Conservation (phyloP, 2,329 filamentous ascomycete genomes). For the Neospermospora avenae region DNA sequence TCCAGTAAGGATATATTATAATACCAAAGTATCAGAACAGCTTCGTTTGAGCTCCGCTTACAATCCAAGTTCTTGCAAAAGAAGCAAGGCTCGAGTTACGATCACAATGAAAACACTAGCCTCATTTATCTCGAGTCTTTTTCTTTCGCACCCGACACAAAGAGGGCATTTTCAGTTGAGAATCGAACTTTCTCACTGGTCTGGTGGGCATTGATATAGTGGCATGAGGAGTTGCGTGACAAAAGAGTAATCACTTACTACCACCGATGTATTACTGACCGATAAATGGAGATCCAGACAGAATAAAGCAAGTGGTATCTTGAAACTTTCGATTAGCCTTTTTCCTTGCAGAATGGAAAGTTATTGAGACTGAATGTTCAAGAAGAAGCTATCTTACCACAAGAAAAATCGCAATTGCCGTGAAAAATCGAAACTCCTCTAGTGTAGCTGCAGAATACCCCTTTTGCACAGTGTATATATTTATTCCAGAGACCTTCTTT, state of each 20-base stretch:
- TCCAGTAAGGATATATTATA: not conserved
- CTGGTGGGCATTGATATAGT: not conserved
- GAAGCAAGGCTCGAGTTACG: not conserved
- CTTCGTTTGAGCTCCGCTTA: not conserved
- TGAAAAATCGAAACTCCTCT: conserved; percentile 22
- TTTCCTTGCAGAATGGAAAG: conserved; percentile 1
- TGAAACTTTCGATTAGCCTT: conserved; percentile 16
- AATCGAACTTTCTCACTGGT: not conserved
- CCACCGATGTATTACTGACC: conserved; percentile 18
- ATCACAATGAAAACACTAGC: not conserved
- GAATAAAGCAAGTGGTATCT: conserved; percentile 25
- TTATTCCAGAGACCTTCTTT: conserved; percentile 16
- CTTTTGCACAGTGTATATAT: conserved; percentile 22
- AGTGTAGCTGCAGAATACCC: conserved; percentile 12
- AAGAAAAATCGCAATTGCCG: conserved; percentile 26
- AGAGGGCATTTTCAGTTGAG: not conserved
- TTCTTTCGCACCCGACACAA: too few relatives aligned
- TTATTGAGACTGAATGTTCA: too few relatives aligned
- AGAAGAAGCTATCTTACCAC: conserved; percentile 10
- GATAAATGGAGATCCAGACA: conserved; percentile 11
- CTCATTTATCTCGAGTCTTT: not conserved
- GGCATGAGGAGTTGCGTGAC: not conserved
- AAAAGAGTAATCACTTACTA: conserved; percentile 18
- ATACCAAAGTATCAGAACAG: not conserved
- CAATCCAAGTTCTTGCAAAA: not conserved